phyloP scores from a whole-genome alignment of 2,329 filamentous ascomycete species.

The Fusarium verrucosum region DNA sequence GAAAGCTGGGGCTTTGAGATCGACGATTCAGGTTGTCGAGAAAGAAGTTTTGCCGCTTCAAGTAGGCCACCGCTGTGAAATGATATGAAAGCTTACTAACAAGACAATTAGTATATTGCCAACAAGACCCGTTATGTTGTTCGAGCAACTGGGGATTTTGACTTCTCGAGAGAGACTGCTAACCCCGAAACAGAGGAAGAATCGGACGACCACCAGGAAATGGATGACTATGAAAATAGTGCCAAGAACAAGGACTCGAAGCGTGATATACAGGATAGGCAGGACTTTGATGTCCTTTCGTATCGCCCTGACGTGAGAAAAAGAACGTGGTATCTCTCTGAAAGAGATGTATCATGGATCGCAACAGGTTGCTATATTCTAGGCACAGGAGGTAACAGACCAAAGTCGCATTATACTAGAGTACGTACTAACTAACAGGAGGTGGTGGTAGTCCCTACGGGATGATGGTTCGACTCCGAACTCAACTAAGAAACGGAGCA shows the following conservation, averaged over 20 bases:
- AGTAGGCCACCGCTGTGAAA: constrained; percentile 41
- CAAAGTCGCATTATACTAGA: no score
- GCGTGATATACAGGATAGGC: neutral
- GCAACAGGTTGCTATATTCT: constrained; percentile 68
- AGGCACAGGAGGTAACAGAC: constrained; percentile 68
- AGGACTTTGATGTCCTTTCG: constrained; percentile 48
- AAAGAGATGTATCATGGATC: constrained; percentile 67
- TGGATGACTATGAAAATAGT: constrained; percentile 36
- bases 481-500: constrained; percentile 61
- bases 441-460: constrained; percentile 67
- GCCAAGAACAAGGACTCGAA: neutral
- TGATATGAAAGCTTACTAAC: neutral
- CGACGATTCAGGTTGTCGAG: constrained; percentile 60
- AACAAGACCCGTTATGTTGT: constrained; percentile 67
- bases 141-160: constrained; percentile 67
- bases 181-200: constrained; percentile 3
- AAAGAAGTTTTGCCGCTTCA: constrained; percentile 64
- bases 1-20: constrained; percentile 55
- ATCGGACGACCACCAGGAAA: constrained; percentile 14
- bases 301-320: constrained; percentile 61
- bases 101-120: constrained; percentile 54
- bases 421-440: no score
- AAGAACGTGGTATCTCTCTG: constrained; percentile 66
- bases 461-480: constrained; percentile 60
- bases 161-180: constrained; percentile 46